Percentiles rank a stretch among this genome's conserved stretches.
Evolutionary conservation across 148 eudicot genomes (phyloP).

Genomic region (Amaranthus hypochondriacus): DNA sequence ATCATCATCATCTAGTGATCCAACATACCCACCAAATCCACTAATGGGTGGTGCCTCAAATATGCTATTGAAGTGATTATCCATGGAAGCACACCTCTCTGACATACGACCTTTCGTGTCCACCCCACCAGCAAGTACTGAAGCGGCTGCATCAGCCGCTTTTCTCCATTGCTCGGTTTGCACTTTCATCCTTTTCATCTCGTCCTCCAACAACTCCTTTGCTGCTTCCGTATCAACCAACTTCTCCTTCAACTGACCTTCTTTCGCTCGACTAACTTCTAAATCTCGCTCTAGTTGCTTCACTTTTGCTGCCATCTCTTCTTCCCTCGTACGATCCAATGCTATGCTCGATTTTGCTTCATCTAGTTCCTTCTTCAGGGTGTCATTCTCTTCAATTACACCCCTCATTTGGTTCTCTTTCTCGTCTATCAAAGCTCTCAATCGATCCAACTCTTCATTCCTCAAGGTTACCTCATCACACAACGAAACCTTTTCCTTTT

Average conservation of each 20-base stretch:
- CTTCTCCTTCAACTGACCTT: slow-evolving; percentile 35
- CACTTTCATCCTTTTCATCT: slow-evolving; percentile 83
- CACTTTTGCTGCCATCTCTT: slow-evolving; percentile 34
- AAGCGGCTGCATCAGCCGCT: slow-evolving; percentile 90
- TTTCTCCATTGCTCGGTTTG: slow-evolving; percentile 99
- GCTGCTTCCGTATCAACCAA: slow-evolving; percentile 39
- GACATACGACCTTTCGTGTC: slow-evolving; percentile 53
- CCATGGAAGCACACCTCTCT: slow-evolving; percentile 82
- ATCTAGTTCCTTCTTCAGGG: slow-evolving; percentile 40
- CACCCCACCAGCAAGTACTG: slow-evolving; percentile 56
- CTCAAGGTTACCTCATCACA: slow-evolving; percentile 40
- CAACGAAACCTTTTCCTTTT: slow-evolving; percentile 26
- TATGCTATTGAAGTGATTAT: slow-evolving; percentile 49
- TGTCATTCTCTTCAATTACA: slow-evolving; percentile 40
- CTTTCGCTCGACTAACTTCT: slow-evolving; percentile 37
- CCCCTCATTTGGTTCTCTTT: slow-evolving; percentile 45
- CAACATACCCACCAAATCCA: slow-evolving; percentile 41
- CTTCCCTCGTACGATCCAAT: slow-evolving; percentile 33
- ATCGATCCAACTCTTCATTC: slow-evolving; percentile 39
- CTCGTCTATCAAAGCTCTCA: slow-evolving; percentile 45
- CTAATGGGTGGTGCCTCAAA: slow-evolving; percentile 34
- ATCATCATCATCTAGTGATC: slow-evolving; percentile 58
- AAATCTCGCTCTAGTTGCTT: slow-evolving; percentile 38
- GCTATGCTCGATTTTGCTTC: slow-evolving; percentile 37
- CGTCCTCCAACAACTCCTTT: slow-evolving; percentile 53